phyloP scores from a whole-genome alignment of 768 basidiomycete species.

The Melanogaster broomeanus region DNA sequence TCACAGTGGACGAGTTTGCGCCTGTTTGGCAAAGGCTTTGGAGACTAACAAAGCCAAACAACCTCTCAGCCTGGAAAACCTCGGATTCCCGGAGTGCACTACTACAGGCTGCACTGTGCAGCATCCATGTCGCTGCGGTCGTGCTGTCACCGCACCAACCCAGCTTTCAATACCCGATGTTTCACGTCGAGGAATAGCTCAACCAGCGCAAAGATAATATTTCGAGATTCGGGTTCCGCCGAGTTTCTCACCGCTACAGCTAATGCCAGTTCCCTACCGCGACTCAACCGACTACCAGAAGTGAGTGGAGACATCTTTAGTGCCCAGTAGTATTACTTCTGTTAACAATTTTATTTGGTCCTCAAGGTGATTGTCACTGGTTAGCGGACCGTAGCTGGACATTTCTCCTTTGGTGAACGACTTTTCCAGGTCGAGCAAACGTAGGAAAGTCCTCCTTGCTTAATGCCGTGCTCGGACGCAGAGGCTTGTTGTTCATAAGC shows the following conservation, averaged over 20 bases:
- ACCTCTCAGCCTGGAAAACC: too few species aligned
- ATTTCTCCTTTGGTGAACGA: background rate
- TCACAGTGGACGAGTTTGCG: constrained; percentile 18
- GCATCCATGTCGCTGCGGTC: constrained; percentile 15
- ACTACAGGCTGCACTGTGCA: too few species aligned
- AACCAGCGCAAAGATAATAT: constrained; percentile 14
- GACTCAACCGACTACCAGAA: constrained; percentile 24
- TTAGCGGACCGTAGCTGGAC: constrained; percentile 5
- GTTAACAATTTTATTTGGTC: background rate
- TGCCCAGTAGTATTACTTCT: background rate
- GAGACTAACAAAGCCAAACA: constrained; percentile 26
- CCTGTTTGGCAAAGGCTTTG: constrained; percentile 24
- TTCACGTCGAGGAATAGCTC: constrained; percentile 10
- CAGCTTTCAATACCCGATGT: background rate
- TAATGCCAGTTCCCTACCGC: constrained; percentile 16
- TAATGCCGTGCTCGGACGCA: constrained; percentile 65
- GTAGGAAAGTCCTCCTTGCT: constrained; percentile 76
- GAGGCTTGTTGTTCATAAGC: constrained; percentile 58
- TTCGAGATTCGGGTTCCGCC: constrained; percentile 25
- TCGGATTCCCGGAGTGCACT: background rate
- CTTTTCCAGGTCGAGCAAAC: constrained; percentile 66
- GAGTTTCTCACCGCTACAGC: constrained; percentile 29
- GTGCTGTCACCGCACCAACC: background rate
- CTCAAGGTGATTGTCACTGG: constrained; percentile 29
- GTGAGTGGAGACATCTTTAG: constrained; percentile 16